phyloP scores from a whole-genome alignment of 2,329 filamentous ascomycete species.

The Hyphodiscus sp. region DNA sequence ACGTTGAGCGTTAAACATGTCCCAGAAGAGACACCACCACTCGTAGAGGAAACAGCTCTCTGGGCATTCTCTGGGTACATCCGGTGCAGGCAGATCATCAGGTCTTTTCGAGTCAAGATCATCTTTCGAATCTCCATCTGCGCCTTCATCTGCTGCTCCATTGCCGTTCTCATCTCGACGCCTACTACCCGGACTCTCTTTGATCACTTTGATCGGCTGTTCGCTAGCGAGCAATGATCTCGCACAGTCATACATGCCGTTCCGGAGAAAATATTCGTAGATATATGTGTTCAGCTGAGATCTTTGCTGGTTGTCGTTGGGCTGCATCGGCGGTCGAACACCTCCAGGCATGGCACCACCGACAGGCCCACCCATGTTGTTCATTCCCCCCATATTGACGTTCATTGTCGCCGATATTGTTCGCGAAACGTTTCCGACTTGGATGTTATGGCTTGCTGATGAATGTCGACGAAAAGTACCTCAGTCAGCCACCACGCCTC shows the following conservation, averaged over 20 bases:
- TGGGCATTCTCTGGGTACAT: slow-evolving; percentile 55
- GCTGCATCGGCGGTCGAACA: slow-evolving; percentile 29
- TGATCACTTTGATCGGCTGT: slow-evolving; percentile 58
- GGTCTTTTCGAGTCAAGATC: slow-evolving; percentile 68
- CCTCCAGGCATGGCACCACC: slow-evolving; percentile 48
- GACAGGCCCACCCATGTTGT: slow-evolving; percentile 59
- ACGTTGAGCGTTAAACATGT: slow-evolving; percentile 82
- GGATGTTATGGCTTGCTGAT: slow-evolving; percentile 14
- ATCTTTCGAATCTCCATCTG: slow-evolving; percentile 80
- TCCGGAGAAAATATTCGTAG: slow-evolving; percentile 85
- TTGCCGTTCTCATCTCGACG: slow-evolving; percentile 64
- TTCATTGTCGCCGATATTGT: slow-evolving; percentile 27
- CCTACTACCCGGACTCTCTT: slow-evolving; percentile 61
- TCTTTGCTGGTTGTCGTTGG: slow-evolving; percentile 35
- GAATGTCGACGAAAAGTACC: slow-evolving; percentile 11
- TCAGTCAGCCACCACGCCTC: slow-evolving; percentile 25
- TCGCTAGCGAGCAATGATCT: slow-evolving; percentile 63
- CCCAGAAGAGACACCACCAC: slow-evolving; percentile 98
- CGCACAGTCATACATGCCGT: slow-evolving; percentile 78
- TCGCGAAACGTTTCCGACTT: slow-evolving; percentile 19
- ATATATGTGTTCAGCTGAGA: slow-evolving; percentile 76
- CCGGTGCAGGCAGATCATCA: slow-evolving; percentile 71
- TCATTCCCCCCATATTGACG: slow-evolving; percentile 57
- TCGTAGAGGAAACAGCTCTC: slow-evolving; percentile 87
- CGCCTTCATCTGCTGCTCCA: slow-evolving; percentile 64